Conservation (phyloP, 345 rosid species). For the Populus pruinosa region DNA sequence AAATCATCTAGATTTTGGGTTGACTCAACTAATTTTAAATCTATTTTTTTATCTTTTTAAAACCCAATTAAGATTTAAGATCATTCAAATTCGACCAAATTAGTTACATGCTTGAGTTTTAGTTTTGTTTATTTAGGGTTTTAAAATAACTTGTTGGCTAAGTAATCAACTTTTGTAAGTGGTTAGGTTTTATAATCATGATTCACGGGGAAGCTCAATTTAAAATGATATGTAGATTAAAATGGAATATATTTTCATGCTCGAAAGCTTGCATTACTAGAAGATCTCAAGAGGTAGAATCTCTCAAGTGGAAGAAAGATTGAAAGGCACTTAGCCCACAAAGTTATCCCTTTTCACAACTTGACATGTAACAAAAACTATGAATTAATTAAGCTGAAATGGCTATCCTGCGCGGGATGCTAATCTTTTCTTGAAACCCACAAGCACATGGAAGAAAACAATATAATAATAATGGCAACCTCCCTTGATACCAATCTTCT, state of each 20-base stretch:
- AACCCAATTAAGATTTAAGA: no score
- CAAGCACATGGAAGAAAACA: background rate
- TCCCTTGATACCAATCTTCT: background rate
- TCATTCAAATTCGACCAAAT: no score
- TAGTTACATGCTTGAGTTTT: no score
- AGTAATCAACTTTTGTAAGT: no score
- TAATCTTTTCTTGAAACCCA: background rate
- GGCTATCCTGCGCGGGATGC: background rate
- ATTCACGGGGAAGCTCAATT: background rate
- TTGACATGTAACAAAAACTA: no score
- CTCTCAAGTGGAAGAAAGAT: background rate
- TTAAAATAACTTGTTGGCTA: accelerated
- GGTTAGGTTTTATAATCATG: no score
- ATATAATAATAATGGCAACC: background rate
- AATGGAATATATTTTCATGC: background rate
- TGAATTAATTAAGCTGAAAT: no score
- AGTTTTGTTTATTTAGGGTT: no score
- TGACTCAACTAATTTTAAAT: accelerated
- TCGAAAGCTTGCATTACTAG: background rate
- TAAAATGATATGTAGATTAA: background rate
- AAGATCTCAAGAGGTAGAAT: background rate
- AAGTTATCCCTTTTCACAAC: background rate
- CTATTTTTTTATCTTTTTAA: no score
- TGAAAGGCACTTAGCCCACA: background rate
- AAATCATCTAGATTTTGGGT: no score